phyloP scores from a whole-genome alignment of 2,329 filamentous ascomycete species.

The Cladosporium velox region DNA sequence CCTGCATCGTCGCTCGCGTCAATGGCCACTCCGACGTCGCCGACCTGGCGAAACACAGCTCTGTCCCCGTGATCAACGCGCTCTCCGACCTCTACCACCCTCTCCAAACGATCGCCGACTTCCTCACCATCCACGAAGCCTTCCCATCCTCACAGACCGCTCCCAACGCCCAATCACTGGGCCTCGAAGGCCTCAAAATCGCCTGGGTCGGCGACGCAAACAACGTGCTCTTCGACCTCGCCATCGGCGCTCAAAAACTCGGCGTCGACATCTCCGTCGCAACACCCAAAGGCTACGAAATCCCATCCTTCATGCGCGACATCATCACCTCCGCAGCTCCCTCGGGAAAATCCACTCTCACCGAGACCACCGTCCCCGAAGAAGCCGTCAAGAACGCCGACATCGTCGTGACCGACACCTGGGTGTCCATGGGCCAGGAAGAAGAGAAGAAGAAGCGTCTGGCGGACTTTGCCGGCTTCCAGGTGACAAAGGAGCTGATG shows the following conservation, averaged over 20 bases:
- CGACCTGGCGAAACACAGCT: conserved; percentile 50
- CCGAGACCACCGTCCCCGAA: conserved; percentile 77
- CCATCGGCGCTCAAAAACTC: conserved; percentile 82
- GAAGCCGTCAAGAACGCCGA: conserved; percentile 84
- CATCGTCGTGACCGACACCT: conserved; percentile 93
- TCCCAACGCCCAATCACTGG: conserved; percentile 52
- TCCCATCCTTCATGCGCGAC: conserved; percentile 71
- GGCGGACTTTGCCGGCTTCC: conserved; percentile 83
- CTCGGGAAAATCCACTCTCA: conserved; percentile 46
- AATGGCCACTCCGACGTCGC: conserved; percentile 54
- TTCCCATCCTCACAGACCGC: conserved; percentile 54
- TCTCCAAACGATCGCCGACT: conserved; percentile 91
- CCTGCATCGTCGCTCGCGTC: conserved; percentile 53
- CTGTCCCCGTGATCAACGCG: conserved; percentile 55
- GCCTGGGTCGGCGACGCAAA: conserved; percentile 97
- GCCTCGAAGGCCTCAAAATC: conserved; percentile 80
- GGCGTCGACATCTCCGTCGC: conserved; percentile 86
- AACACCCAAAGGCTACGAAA: conserved; percentile 80
- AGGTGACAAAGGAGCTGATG: conserved; percentile 85
- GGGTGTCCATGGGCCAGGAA: conserved; percentile 98
- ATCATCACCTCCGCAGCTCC: conserved; percentile 62
- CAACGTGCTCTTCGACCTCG: conserved; percentile 93
- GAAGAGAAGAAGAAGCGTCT: conserved; percentile 75
- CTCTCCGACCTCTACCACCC: conserved; percentile 91
- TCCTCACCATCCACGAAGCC: conserved; percentile 82